Evolutionary conservation across 2,329 filamentous ascomycete genomes (phyloP).

Genomic region (Tolypocladium capitatum): DNA sequence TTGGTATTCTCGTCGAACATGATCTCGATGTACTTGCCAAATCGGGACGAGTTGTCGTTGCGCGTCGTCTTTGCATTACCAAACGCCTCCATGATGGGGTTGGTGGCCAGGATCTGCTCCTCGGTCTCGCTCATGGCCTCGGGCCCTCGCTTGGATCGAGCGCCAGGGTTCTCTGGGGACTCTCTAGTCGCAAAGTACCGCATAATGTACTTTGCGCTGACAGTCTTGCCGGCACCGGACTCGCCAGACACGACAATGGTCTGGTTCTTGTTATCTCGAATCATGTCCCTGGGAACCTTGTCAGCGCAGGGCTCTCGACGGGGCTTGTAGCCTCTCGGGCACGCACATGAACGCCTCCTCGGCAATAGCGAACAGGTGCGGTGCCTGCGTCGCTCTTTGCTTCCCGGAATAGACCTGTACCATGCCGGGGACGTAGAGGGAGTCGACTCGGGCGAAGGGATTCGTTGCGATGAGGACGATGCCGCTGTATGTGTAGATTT

Average conservation of each 20-base stretch:
- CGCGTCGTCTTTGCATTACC: slow-evolving; percentile 99
- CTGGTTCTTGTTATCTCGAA: slow-evolving; percentile 90
- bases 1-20: slow-evolving; percentile 94
- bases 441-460: slow-evolving; percentile 93
- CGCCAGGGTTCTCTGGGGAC: slow-evolving; percentile 74
- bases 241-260: slow-evolving; percentile 99
- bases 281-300: slow-evolving; percentile 63
- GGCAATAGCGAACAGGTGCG: slow-evolving; percentile 95
- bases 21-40: slow-evolving; percentile 99
- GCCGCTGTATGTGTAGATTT: slow-evolving; percentile 98
- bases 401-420: slow-evolving; percentile 99
- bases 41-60: slow-evolving; percentile 97
- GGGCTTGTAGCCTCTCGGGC: not conserved
- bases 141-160: slow-evolving; percentile 59
- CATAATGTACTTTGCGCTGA: slow-evolving; percentile 99
- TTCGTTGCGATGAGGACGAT: slow-evolving; percentile 98
- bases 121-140: slow-evolving; percentile 93
- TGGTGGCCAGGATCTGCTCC: slow-evolving; percentile 94
- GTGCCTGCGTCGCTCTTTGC: slow-evolving; percentile 89
- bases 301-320: slow-evolving; percentile 18
- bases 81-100: slow-evolving; percentile 99
- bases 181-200: slow-evolving; percentile 97
- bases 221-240: slow-evolving; percentile 96
- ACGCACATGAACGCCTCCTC: slow-evolving; percentile 94
- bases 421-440: slow-evolving; percentile 96